Conservation (phyloP, 306 rosid genomes). For the Acacia acuminata region DNA sequence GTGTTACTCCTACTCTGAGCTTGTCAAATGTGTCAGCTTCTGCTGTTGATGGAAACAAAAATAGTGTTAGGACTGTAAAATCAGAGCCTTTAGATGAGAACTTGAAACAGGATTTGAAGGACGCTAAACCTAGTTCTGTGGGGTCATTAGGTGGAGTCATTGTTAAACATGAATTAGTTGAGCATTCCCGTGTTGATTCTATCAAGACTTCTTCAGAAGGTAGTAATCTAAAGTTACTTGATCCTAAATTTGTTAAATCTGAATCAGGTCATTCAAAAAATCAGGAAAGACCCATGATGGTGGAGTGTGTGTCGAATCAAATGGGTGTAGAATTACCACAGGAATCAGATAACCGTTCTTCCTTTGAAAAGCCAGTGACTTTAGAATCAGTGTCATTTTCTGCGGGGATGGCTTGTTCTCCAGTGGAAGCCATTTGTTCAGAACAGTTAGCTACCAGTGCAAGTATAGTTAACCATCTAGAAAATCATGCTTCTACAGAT, state of each 20-base stretch:
- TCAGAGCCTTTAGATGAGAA: conserved; percentile 74
- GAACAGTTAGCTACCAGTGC: conserved; percentile 31
- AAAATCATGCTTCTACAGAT: conserved; percentile 16
- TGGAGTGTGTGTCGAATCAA: conserved; percentile 39
- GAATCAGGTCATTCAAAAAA: conserved; percentile 46
- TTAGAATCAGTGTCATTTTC: conserved; percentile 15
- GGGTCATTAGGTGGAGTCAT: conserved; percentile 39
- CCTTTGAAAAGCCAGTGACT: conserved; percentile 15
- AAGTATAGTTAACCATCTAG: conserved; percentile 34
- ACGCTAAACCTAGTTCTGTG: conserved; percentile 29
- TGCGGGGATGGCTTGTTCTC: conserved; percentile 27
- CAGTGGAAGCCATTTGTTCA: conserved; percentile 41
- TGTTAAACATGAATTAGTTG: conserved; percentile 47
- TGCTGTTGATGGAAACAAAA: conserved; percentile 35
- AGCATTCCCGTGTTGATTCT: conserved; percentile 35
- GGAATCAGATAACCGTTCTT: conserved; percentile 32
- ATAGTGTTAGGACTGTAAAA: conserved; percentile 56
- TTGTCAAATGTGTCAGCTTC: conserved; percentile 31
- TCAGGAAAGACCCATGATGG: conserved; percentile 35
- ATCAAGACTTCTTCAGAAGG: conserved; percentile 33
- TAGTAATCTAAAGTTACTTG: conserved; percentile 38
- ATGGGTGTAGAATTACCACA: conserved; percentile 34
- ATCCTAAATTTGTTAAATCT: conserved; percentile 46
- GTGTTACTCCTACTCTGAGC: conserved; percentile 32
- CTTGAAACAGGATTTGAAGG: conserved; percentile 41